Conservation (phyloP, 306 rosid species). For the Medicago truncatula region DNA sequence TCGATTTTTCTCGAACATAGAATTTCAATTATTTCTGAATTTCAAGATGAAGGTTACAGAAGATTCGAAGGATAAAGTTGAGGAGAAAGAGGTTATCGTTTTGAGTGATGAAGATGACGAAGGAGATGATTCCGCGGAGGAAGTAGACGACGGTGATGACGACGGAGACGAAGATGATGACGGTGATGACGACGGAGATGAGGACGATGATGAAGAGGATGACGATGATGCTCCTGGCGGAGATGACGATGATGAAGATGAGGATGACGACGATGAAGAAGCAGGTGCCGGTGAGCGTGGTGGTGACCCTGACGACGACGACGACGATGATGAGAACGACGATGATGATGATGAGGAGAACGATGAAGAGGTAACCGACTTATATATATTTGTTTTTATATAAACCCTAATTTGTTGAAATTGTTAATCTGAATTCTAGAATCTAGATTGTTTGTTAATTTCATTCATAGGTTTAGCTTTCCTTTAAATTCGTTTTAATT, state of each 20-base stretch:
- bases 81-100: slow-evolving; percentile 52
- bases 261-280: slow-evolving; percentile 25
- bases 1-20: neutral
- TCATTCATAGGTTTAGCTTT: slow-evolving; percentile 3
- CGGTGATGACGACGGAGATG: slow-evolving; percentile 17
- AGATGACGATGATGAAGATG: slow-evolving; percentile 53
- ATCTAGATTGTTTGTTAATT: neutral
- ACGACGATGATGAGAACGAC: slow-evolving; percentile 38
- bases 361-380: slow-evolving; percentile 47
- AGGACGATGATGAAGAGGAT: slow-evolving; percentile 37
- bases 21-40: slow-evolving; percentile 2
- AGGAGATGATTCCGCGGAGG: slow-evolving; percentile 49
- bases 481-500: neutral
- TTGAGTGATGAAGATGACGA: slow-evolving; percentile 45
- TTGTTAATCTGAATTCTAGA: slow-evolving; percentile 8
- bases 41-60: slow-evolving; percentile 64
- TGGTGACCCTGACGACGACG: slow-evolving; percentile 46
- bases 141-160: slow-evolving; percentile 57
- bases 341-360: slow-evolving; percentile 30
- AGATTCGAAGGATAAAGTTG: slow-evolving; percentile 56
- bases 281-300: slow-evolving; percentile 35
- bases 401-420: slow-evolving; percentile 28
- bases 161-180: slow-evolving; percentile 52
- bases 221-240: slow-evolving; percentile 56
- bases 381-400: slow-evolving; percentile 16